Conservation (phyloP, 2,329 filamentous ascomycete genomes). For the Teratosphaeria viscida region DNA sequence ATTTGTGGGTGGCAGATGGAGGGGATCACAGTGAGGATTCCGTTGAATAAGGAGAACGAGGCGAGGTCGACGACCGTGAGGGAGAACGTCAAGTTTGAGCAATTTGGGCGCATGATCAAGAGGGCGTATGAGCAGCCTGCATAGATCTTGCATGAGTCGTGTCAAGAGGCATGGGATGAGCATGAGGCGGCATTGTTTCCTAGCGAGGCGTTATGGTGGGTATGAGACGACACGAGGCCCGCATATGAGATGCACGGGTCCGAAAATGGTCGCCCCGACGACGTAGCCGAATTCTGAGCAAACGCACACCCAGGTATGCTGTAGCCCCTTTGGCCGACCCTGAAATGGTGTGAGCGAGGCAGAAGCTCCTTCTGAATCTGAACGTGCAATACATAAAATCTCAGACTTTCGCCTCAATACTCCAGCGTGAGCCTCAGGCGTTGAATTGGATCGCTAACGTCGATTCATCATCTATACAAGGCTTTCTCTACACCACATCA, state of each 20-base stretch:
- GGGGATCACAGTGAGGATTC: constrained; percentile 57
- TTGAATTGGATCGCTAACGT: neutral
- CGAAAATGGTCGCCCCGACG: neutral
- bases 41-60: constrained; percentile 93
- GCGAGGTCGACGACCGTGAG: constrained; percentile 90
- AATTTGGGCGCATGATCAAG: constrained; percentile 69
- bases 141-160: constrained; percentile 9
- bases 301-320: neutral
- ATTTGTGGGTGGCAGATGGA: constrained; percentile 68
- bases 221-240: neutral
- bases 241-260: neutral
- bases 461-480: neutral
- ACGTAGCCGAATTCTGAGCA: neutral
- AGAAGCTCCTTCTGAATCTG: neutral
- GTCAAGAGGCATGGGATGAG: neutral
- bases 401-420: neutral
- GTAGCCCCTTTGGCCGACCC: neutral
- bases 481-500: neutral
- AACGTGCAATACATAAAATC: neutral
- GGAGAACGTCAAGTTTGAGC: constrained; percentile 87
- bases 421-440: neutral
- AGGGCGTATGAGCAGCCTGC: constrained; percentile 77
- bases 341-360: neutral
- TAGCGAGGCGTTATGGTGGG: constrained; percentile 5
- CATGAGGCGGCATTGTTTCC: neutral